Evolutionary conservation across 495 filamentous ascomycete species (phyloP).

Genomic region (Xylaria sp.): DNA sequence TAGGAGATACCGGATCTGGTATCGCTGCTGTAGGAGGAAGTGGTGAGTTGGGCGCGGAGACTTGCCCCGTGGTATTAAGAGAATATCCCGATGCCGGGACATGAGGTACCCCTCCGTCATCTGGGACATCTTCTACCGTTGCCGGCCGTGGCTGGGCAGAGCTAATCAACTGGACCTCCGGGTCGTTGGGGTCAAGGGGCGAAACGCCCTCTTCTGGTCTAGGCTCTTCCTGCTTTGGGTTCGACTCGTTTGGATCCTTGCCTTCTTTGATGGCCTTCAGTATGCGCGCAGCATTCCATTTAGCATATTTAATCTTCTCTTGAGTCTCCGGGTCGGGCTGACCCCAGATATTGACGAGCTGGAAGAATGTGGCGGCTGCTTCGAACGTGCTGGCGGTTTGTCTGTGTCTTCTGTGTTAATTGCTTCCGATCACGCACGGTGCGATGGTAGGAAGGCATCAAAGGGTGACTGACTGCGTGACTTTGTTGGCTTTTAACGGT

Average conservation of each 20-base stretch:
- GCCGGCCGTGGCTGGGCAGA: conserved; percentile 56
- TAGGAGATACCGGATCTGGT: conserved; percentile 46
- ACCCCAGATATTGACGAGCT: conserved; percentile 85
- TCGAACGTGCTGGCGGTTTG: conserved; percentile 94
- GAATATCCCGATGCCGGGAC: conserved; percentile 45
- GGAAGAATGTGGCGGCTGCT: conserved; percentile 90
- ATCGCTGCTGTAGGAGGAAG: conserved; percentile 40
- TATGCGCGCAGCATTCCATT: conserved; percentile 93
- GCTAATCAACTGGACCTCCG: conserved; percentile 65
- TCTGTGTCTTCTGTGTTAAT: conserved; percentile 51
- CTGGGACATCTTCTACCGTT: conserved; percentile 63
- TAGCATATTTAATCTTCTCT: conserved; percentile 92
- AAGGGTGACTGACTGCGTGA: conserved; percentile 62
- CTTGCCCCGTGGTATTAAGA: conserved; percentile 45
- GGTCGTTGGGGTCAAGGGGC: conserved; percentile 63
- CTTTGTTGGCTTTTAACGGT: conserved; percentile 81
- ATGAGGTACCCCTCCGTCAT: conserved; percentile 48
- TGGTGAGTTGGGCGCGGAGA: conserved; percentile 51
- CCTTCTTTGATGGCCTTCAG: conserved; percentile 88
- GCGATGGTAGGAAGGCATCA: background rate
- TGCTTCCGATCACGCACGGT: background rate
- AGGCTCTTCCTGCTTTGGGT: conserved; percentile 62
- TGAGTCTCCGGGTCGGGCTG: conserved; percentile 75
- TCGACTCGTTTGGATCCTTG: conserved; percentile 90
- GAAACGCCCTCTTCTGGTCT: conserved; percentile 52